A percentile compares a stretch with the other conserved stretches of the same genome.
These are phyloP conservation scores for Piedraia hortae DNA, from an alignment of 2,329 filamentous ascomycete species.

Conservation along the genomic window DNA sequence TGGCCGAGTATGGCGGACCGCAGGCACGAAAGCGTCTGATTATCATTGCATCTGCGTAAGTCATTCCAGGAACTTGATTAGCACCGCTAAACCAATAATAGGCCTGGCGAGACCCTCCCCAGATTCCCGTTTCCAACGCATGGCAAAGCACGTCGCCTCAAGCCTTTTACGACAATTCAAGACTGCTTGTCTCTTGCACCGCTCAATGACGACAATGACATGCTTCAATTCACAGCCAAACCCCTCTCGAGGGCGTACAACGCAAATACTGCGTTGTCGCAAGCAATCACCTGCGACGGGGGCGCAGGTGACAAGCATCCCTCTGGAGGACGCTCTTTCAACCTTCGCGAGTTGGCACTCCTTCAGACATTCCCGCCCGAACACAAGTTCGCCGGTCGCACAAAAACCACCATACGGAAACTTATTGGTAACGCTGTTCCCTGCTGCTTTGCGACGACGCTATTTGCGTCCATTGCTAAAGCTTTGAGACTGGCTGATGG, in stretches of 20 bases:
- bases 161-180: slow-evolving; percentile 16
- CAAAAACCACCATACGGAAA: slow-evolving; percentile 17
- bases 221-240: slow-evolving; percentile 1
- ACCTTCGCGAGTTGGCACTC: slow-evolving; percentile 36
- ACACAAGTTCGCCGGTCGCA: slow-evolving; percentile 26
- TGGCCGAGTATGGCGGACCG: slow-evolving; percentile 22
- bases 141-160: slow-evolving; percentile 7
- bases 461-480: no score
- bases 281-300: slow-evolving; percentile 34
- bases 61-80: slow-evolving; percentile 1
- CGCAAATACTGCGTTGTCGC: slow-evolving; percentile 6
- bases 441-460: no score
- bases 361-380: slow-evolving; percentile 39
- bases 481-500: no score
- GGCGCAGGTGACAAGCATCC: slow-evolving; percentile 38
- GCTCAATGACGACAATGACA: slow-evolving; percentile 2
- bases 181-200: slow-evolving; percentile 14
- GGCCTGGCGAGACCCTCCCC: slow-evolving; percentile 44
- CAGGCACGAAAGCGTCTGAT: slow-evolving; percentile 23
- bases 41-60: slow-evolving; percentile 26
- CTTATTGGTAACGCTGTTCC: slow-evolving; percentile 67
- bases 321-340: slow-evolving; percentile 33
- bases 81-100: slow-evolving; percentile 6
- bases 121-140: slow-evolving; percentile 25
- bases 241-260: not conserved